Evolutionary conservation across 169 alveolate genomes (phyloP).

Genomic region (Eimeria falciformis): DNA sequence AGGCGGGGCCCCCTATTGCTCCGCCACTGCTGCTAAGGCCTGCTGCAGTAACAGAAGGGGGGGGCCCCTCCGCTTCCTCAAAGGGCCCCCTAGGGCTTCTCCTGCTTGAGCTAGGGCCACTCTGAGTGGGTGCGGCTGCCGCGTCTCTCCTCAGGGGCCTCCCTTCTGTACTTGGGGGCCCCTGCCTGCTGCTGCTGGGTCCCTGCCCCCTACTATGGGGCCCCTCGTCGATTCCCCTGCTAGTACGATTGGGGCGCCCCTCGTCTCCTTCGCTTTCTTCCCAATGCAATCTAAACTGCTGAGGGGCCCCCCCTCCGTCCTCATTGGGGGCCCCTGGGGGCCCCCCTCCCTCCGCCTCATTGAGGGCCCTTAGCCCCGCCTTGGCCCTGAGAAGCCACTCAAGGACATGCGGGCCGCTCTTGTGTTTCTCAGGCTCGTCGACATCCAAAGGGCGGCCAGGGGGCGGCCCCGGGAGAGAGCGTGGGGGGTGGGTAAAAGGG

Average conservation of each 20-base stretch:
- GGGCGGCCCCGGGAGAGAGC: slow-evolving; percentile 72
- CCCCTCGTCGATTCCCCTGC: not conserved
- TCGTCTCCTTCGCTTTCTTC: no score
- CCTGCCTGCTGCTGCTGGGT: not conserved
- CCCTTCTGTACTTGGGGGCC: not conserved
- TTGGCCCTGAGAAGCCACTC: slow-evolving; percentile 54
- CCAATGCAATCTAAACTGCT: no score
- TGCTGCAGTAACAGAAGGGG: not conserved
- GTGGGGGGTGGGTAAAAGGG: slow-evolving; percentile 70
- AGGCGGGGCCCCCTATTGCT: not conserved
- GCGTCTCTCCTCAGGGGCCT: not conserved
- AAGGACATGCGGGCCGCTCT: slow-evolving; percentile 26
- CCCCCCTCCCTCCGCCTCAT: slow-evolving; percentile 6
- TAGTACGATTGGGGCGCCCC: not conserved
- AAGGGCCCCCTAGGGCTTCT: not conserved
- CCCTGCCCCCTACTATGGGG: not conserved
- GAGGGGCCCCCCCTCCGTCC: not conserved
- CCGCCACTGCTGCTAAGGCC: not conserved
- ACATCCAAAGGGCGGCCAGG: slow-evolving; percentile 55
- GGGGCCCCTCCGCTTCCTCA: not conserved
- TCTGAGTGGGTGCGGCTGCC: not conserved
- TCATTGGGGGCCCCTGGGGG: slow-evolving; percentile 4
- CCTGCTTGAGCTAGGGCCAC: not conserved
- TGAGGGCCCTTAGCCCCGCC: slow-evolving; percentile 27
- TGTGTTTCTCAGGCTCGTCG: slow-evolving; percentile 13